A percentile compares a stretch with the other conserved stretches of the same genome.
Evolutionary conservation across 805 yeast genomes (phyloP).

Genomic region (Jamesozyma rosinii): DNA sequence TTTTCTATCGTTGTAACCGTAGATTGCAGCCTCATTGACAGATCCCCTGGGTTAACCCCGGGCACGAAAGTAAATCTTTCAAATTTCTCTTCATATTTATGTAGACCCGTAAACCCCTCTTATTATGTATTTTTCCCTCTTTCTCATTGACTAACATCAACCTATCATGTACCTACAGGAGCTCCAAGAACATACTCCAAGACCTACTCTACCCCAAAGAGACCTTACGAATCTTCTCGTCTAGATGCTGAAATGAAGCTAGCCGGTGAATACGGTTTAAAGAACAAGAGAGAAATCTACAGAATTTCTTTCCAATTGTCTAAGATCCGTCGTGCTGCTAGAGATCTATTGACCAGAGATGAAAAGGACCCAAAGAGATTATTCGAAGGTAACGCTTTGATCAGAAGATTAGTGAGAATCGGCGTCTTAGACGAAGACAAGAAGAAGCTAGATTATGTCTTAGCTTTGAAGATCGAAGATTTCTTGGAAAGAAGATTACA

Average conservation of each 20-base stretch:
- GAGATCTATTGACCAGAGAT: slow-evolving; percentile 98
- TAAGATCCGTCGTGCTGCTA: slow-evolving; percentile 99
- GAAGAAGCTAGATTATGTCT: slow-evolving; percentile 99
- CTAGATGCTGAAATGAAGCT: slow-evolving; percentile 97
- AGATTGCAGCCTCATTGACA: too few relatives aligned
- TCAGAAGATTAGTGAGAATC: slow-evolving; percentile 97
- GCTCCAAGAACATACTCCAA: slow-evolving; percentile 99
- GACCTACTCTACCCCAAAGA: slow-evolving; percentile 98
- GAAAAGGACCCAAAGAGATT: slow-evolving; percentile 99
- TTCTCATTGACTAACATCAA: slow-evolving; percentile 5
- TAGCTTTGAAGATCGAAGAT: slow-evolving; percentile 95
- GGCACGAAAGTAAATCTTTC: too few relatives aligned
- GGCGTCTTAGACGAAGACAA: slow-evolving; percentile 98
- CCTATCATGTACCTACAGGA: slow-evolving; percentile 39
- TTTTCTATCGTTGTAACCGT: neutral
- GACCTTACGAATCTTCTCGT: slow-evolving; percentile 99
- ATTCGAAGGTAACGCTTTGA: slow-evolving; percentile 99
- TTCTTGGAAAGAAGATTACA: slow-evolving; percentile 99
- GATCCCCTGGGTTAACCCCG: too few relatives aligned
- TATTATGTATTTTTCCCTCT: neutral
- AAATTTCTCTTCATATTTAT: slow-evolving; percentile 1
- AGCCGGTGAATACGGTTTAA: slow-evolving; percentile 99
- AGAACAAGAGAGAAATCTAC: slow-evolving; percentile 99
- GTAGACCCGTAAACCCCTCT: neutral
- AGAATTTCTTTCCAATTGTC: slow-evolving; percentile 98